Evolutionary conservation across 208 protist genomes (phyloP).

Genomic region (Crithidia fasciculata): DNA sequence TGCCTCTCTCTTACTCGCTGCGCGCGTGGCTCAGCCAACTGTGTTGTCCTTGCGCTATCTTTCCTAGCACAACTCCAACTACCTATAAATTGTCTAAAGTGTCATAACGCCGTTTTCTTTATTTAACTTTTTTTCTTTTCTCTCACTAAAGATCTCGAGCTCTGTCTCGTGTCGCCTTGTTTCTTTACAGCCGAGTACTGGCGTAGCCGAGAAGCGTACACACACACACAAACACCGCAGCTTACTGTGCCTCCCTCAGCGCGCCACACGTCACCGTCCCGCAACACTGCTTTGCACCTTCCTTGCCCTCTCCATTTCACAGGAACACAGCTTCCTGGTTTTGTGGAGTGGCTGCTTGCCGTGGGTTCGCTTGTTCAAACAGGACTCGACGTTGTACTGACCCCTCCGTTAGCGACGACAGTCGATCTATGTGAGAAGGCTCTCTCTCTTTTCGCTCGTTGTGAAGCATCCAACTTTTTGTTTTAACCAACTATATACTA

Average conservation of each 20-base stretch:
- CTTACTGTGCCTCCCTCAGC: no score
- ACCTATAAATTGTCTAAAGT: background rate
- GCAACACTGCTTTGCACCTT: background rate
- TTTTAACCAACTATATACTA: slow-evolving; percentile 13
- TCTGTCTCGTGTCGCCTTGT: no score
- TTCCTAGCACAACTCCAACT: slow-evolving; percentile 11
- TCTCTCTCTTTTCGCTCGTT: slow-evolving; percentile 15
- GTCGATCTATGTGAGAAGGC: background rate
- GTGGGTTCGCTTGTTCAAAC: background rate
- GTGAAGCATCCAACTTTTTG: slow-evolving; percentile 3
- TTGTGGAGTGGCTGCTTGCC: background rate
- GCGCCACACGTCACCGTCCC: no score
- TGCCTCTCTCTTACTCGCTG: background rate
- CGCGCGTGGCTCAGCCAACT: background rate
- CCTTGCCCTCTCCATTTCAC: background rate
- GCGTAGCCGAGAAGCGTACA: no score
- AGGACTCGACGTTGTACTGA: background rate
- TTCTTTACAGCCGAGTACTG: no score
- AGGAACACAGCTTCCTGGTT: background rate
- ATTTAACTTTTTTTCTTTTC: slow-evolving; percentile 5
- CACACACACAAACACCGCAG: no score
- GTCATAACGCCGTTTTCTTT: background rate
- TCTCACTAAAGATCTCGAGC: slow-evolving; percentile 3
- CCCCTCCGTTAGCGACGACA: background rate
- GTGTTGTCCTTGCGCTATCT: slow-evolving; percentile 5